Percentiles rank a stretch among this genome's conserved stretches.
Conservation (phyloP, 108 stramenopile species). For the Mayamaea pseudoterrestris region DNA sequence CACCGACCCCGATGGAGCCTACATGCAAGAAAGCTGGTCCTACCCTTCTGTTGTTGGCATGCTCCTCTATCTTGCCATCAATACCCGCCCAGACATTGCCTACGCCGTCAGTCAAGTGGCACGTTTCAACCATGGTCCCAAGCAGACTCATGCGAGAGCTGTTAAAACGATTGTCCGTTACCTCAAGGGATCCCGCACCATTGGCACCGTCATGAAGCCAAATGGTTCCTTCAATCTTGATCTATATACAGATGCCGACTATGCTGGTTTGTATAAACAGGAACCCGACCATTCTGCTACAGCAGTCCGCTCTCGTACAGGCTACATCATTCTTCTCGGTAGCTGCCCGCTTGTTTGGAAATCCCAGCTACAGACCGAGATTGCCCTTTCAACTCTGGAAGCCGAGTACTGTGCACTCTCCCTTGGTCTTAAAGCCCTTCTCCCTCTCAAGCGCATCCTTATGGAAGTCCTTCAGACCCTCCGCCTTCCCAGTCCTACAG, state of each 20-base stretch:
- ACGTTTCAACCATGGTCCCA: slow-evolving; percentile 18
- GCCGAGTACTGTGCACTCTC: slow-evolving; percentile 28
- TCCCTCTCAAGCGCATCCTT: slow-evolving; percentile 16
- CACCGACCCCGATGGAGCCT: slow-evolving; percentile 18
- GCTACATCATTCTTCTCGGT: slow-evolving; percentile 21
- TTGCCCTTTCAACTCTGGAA: slow-evolving; percentile 24
- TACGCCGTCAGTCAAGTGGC: slow-evolving; percentile 34
- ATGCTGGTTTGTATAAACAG: slow-evolving; percentile 16
- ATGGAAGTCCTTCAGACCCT: background rate
- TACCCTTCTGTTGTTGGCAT: slow-evolving; percentile 32
- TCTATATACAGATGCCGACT: slow-evolving; percentile 35
- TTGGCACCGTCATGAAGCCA: slow-evolving; percentile 25
- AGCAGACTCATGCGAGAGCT: slow-evolving; percentile 25
- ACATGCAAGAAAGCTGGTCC: slow-evolving; percentile 18
- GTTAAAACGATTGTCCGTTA: slow-evolving; percentile 40
- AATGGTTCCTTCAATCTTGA: slow-evolving; percentile 11
- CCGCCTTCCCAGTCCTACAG: background rate
- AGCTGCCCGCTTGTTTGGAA: slow-evolving; percentile 32
- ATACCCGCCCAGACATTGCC: slow-evolving; percentile 24
- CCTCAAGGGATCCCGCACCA: slow-evolving; percentile 19
- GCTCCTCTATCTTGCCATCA: slow-evolving; percentile 26
- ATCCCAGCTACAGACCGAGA: slow-evolving; percentile 20
- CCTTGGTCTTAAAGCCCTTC: slow-evolving; percentile 9
- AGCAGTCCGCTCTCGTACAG: slow-evolving; percentile 26
- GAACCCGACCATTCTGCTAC: slow-evolving; percentile 8